Conservation (phyloP, 176 grass and related monocot species). For the Pontederia crassipes region DNA sequence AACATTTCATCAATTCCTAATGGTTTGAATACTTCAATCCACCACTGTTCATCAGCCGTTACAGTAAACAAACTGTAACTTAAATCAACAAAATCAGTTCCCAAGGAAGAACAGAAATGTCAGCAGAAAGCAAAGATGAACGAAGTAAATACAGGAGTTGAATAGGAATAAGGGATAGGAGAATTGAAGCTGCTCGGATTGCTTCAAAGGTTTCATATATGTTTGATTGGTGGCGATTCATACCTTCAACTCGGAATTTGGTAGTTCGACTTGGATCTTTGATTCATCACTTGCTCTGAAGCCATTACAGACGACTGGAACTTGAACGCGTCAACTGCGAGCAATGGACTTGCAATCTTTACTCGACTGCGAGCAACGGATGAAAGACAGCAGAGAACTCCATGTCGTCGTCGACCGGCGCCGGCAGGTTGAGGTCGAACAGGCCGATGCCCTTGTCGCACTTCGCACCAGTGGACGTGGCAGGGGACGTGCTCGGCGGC, state of each 20-base stretch:
- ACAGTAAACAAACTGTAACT: conserved; percentile 12
- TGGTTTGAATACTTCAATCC: background rate
- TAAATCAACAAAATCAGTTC: background rate
- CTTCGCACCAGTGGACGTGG: conserved; percentile 4
- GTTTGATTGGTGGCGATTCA: too few relatives aligned
- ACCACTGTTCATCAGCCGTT: background rate
- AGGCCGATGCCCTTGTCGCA: conserved; percentile 31
- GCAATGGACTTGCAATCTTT: background rate
- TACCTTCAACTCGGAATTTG: too few relatives aligned
- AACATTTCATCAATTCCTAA: background rate
- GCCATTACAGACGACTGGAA: too few relatives aligned
- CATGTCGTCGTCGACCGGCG: conserved; percentile 59
- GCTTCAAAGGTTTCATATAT: too few relatives aligned
- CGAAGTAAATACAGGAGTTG: background rate
- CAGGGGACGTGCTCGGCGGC: background rate
- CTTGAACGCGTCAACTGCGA: too few relatives aligned
- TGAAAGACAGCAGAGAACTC: conserved; percentile 88
- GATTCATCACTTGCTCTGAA: too few relatives aligned
- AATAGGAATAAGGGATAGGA: background rate
- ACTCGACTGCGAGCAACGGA: conserved; percentile 31
- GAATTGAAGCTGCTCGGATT: too few relatives aligned
- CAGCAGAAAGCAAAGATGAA: background rate
- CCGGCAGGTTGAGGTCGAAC: conserved; percentile 81
- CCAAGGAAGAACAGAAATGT: background rate
- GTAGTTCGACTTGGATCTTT: too few relatives aligned